phyloP scores from a whole-genome alignment of 768 basidiomycete genomes.

The Suillus americanus region DNA sequence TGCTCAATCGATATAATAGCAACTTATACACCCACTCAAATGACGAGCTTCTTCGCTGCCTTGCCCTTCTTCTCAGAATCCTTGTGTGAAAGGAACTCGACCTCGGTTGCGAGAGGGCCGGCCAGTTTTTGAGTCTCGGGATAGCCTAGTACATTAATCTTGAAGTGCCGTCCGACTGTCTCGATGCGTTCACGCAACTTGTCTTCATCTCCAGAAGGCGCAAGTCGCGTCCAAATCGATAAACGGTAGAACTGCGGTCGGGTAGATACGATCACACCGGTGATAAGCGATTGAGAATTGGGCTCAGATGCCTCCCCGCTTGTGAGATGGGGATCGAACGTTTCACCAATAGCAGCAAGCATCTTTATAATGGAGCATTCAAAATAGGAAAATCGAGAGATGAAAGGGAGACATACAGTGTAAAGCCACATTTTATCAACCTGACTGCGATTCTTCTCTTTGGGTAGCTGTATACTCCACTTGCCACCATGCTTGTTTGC shows the following conservation, averaged over 20 bases:
- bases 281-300: conserved; percentile 65
- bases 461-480: conserved; percentile 97
- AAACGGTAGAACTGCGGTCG: conserved; percentile 95
- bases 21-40: conserved; percentile 37
- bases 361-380: conserved; percentile 59
- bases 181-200: conserved; percentile 80
- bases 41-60: conserved; percentile 72
- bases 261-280: conserved; percentile 93
- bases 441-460: conserved; percentile 82
- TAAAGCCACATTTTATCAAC: conserved; percentile 99
- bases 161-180: conserved; percentile 87
- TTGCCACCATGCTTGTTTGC: conserved; percentile 98
- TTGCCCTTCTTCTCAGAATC: conserved; percentile 96
- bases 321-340: conserved; percentile 86
- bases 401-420: conserved; percentile 57
- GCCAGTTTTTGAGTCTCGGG: conserved; percentile 67
- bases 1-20: conserved; percentile 13
- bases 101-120: conserved; percentile 90
- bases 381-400: background rate
- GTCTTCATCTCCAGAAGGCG: conserved; percentile 58
- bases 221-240: conserved; percentile 95
- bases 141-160: conserved; percentile 85
- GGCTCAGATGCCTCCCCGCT: conserved; percentile 40
- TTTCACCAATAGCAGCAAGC: conserved; percentile 99
- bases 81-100: conserved; percentile 93